Conservation (phyloP, 116 monocot genomes). For the Zostera marina region DNA sequence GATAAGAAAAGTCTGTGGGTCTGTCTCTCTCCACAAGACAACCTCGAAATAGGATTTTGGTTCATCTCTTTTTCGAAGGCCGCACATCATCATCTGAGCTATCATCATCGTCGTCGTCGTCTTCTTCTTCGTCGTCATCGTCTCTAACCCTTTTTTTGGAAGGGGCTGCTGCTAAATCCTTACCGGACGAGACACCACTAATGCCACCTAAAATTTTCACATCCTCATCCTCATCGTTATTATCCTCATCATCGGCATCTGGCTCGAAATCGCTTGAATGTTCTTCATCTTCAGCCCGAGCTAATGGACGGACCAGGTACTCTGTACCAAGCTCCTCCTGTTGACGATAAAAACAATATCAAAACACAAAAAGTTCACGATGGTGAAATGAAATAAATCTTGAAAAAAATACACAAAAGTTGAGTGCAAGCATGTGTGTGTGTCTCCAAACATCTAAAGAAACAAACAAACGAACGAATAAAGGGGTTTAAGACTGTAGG, state of each 20-base stretch:
- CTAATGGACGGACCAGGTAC: conserved; percentile 4
- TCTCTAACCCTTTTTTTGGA: neutral
- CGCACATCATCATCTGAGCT: neutral
- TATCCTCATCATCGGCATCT: neutral
- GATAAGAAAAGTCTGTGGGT: too few relatives aligned
- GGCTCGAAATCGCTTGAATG: conserved; percentile 6
- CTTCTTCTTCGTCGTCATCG: neutral
- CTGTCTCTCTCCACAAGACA: too few relatives aligned
- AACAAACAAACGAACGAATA: too few relatives aligned
- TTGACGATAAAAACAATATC: neutral
- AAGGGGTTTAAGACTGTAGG: too few relatives aligned
- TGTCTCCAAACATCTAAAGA: too few relatives aligned
- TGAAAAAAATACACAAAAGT: too few relatives aligned
- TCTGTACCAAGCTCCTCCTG: conserved; percentile 3
- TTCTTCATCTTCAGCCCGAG: conserved; percentile 4
- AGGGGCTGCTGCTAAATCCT: neutral
- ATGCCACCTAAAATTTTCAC: neutral
- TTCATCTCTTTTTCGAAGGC: conserved; percentile 7
- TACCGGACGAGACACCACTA: neutral
- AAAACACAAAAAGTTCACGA: neutral
- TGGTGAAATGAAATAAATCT: too few relatives aligned
- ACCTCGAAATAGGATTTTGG: neutral
- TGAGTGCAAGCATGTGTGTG: too few relatives aligned
- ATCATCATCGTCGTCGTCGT: neutral
- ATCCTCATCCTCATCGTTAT: neutral